Conservation (phyloP, 2,329 filamentous ascomycete species). For the Sporothrix protearum region DNA sequence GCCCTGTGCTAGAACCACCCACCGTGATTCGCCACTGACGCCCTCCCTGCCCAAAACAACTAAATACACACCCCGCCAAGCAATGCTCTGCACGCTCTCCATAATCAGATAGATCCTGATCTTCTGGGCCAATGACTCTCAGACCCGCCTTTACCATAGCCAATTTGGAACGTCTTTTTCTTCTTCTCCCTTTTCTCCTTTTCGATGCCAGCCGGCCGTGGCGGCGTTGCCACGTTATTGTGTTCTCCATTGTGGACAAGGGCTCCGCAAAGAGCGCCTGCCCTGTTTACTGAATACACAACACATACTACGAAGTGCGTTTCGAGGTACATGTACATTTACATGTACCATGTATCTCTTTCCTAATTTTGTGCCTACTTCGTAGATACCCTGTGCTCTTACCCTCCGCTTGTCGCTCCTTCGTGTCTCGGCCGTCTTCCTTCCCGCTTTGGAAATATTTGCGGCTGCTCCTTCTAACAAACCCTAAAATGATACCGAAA, state of each 20-base stretch:
- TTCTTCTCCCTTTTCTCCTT: conserved; percentile 10
- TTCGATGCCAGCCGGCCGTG: conserved; percentile 1
- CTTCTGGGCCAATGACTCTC: conserved; percentile 15
- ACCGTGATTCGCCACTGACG: neutral
- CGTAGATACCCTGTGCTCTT: neutral
- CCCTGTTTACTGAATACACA: conserved; percentile 8
- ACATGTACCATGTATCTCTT: neutral
- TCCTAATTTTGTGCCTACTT: neutral
- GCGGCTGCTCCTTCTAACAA: neutral
- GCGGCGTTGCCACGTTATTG: conserved; percentile 20
- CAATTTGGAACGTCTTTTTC: conserved; percentile 7
- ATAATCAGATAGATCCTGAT: conserved; percentile 20
- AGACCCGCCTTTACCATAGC: conserved; percentile 17
- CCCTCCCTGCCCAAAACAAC: neutral
- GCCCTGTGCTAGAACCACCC: neutral
- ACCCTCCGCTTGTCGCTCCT: neutral
- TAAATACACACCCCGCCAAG: conserved; percentile 3
- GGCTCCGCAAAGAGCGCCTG: neutral
- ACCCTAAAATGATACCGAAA: neutral
- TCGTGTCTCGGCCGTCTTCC: neutral
- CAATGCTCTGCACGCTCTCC: conserved; percentile 12
- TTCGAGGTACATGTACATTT: too few relatives aligned
- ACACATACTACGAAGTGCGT: too few relatives aligned
- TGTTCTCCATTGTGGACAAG: neutral
- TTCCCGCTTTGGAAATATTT: conserved; percentile 3